phyloP scores from a whole-genome alignment of 768 basidiomycete species.

The Suillus tomentosus region DNA sequence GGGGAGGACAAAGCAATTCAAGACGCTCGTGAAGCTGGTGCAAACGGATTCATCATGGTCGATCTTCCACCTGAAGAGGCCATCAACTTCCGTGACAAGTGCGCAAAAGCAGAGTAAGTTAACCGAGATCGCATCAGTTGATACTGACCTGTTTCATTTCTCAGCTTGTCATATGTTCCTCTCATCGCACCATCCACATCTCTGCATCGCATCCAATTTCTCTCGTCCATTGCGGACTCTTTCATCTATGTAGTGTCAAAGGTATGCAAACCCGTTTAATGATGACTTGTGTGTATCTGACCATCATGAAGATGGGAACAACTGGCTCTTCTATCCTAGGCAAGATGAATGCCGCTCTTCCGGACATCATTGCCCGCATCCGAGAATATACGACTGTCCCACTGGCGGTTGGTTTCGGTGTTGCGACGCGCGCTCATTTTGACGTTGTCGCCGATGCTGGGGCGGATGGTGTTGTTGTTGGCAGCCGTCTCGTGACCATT shows the following conservation, averaged over 20 bases:
- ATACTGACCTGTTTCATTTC: constrained; percentile 9
- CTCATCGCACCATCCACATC: constrained; percentile 94
- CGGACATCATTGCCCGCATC: constrained; percentile 82
- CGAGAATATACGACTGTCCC: constrained; percentile 78
- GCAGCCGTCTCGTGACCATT: constrained; percentile 79
- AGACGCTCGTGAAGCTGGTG: constrained; percentile 87
- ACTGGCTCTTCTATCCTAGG: constrained; percentile 86
- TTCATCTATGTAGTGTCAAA: constrained; percentile 99
- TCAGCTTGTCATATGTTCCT: constrained; percentile 91
- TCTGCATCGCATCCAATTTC: constrained; percentile 83
- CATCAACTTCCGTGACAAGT: constrained; percentile 85
- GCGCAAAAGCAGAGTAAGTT: constrained; percentile 74
- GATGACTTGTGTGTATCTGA: constrained; percentile 8
- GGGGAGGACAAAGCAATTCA: constrained; percentile 93
- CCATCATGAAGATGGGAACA: constrained; percentile 81
- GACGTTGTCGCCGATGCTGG: constrained; percentile 81
- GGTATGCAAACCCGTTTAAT: constrained; percentile 41
- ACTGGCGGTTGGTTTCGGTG: constrained; percentile 95
- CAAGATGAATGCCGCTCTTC: constrained; percentile 73
- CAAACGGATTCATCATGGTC: constrained; percentile 97
- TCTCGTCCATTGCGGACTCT: constrained; percentile 90
- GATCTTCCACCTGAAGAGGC: constrained; percentile 99
- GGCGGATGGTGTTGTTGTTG: constrained; percentile 96
- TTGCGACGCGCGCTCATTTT: constrained; percentile 88
- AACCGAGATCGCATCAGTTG: constrained; percentile 3